A percentile compares a stretch with the other conserved stretches of the same genome.
Evolutionary conservation across 345 rosid species (phyloP).

Genomic region (Mangifera indica): DNA sequence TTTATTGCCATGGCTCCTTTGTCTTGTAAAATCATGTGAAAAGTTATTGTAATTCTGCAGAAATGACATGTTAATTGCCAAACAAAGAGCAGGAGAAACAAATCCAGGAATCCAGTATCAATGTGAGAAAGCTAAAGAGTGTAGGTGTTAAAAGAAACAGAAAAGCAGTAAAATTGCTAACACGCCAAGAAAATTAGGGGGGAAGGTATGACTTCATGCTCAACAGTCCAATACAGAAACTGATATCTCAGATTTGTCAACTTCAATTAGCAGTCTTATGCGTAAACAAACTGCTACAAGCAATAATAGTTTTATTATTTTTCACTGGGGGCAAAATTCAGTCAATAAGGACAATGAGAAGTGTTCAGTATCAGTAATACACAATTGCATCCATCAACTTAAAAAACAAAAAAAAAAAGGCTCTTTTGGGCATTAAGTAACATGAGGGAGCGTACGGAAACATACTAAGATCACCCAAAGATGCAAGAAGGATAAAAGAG

Average conservation of each 20-base stretch:
- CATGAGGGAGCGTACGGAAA: no score
- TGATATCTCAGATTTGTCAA: not conserved
- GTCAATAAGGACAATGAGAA: not conserved
- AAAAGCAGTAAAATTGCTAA: no score
- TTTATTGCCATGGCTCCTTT: slow-evolving; percentile 15
- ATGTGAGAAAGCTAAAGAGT: no score
- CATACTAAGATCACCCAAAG: no score
- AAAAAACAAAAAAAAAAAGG: not conserved
- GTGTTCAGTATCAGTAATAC: not conserved
- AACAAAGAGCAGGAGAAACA: not conserved
- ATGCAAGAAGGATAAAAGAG: not conserved
- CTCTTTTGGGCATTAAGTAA: not conserved
- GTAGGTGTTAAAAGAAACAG: no score
- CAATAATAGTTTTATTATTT: not conserved
- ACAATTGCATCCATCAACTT: not conserved
- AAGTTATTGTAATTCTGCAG: slow-evolving; percentile 43
- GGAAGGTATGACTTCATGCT: no score
- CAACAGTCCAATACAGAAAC: not conserved
- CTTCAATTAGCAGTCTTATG: not conserved
- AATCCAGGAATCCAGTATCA: no score
- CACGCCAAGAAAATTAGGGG: no score
- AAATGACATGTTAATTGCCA: slow-evolving; percentile 33
- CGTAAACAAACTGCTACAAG: not conserved
- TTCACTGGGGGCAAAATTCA: not conserved
- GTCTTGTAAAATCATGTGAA: slow-evolving; percentile 45